Evolutionary conservation across 2,329 filamentous ascomycete genomes (phyloP), one percentile per base, ranked within the genome.

Genomic region (Xylaria sp.): DNA sequence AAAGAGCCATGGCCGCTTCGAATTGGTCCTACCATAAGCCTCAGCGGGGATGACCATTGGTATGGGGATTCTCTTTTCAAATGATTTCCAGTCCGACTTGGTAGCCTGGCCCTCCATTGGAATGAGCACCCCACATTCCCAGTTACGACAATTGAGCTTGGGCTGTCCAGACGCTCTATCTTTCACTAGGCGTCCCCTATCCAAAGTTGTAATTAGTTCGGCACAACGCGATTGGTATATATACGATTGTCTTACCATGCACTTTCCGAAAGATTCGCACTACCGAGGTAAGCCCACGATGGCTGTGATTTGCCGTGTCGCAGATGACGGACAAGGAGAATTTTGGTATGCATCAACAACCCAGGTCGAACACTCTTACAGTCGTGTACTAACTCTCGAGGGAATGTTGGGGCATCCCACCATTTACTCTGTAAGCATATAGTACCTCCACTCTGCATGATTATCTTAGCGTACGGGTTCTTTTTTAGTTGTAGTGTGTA

Each of bases 101-200:
- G 50, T 71, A 57, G 68, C 56, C 41, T 69, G 71, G 62, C 76
- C 65, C 51, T 72, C 75, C 28, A 92, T 83, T 10, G 90, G 89
- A 50, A 98, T 79, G 28, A 98, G 75, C 1, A 99, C 92, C 44
- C 96, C 96, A 77, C 94, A 97, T 81, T 98, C 96, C 94, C 95
- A 98, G 79, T 98, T 99, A 64, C 92, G 90, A 80, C 92, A 94
- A 71, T 88, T 94, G 71, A 98, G 85, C 79, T 94, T 97, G 13
- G 89, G 88, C 70, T 87, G 81, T 70, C 90, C 90, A 2, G 88
- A 91, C 8, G 79, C 81, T 73, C 87, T 89, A 75, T 97, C 91
- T 76, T 90, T 90, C 63, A 90, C 88, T 37, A 97, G 81, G 56
- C 90, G 90, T 25, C 95, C 96, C 95, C 92, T 93, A 71, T 20